These are phyloP conservation scores for Ambispora gerdemannii DNA, from an alignment of 192 early-diverging fungal genomes.

Conservation along the genomic window DNA sequence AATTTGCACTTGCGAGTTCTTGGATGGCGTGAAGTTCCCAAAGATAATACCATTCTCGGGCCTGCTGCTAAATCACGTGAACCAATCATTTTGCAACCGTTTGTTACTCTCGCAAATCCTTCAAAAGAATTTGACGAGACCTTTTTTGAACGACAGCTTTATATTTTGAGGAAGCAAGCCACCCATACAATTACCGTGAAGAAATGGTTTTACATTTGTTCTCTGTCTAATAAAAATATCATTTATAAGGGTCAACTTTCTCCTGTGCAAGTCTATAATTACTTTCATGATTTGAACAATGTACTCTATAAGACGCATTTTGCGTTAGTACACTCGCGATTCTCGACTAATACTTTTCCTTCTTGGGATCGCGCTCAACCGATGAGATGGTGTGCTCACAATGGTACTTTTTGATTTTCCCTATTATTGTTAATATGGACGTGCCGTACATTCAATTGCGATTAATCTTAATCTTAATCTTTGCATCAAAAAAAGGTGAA, in stretches of 20 bases:
- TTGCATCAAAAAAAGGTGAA: slow-evolving; percentile 76
- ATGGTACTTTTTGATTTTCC: slow-evolving; percentile 61
- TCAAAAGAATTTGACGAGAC: slow-evolving; percentile 47
- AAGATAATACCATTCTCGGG: slow-evolving; percentile 83
- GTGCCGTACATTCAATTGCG: neutral
- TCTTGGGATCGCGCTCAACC: slow-evolving; percentile 99
- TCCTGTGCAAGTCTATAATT: slow-evolving; percentile 90
- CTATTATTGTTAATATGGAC: neutral
- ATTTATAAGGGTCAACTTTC: slow-evolving; percentile 97
- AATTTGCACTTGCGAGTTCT: slow-evolving; percentile 71
- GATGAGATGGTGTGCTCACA: slow-evolving; percentile 97
- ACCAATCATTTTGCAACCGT: slow-evolving; percentile 90
- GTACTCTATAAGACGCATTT: slow-evolving; percentile 83
- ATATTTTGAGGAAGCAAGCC: slow-evolving; percentile 85
- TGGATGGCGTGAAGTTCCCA: slow-evolving; percentile 89
- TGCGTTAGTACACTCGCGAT: slow-evolving; percentile 96
- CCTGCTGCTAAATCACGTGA: slow-evolving; percentile 86
- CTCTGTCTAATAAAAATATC: slow-evolving; percentile 88
- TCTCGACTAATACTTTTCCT: slow-evolving; percentile 99
- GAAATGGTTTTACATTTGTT: slow-evolving; percentile 98
- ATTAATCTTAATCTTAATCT: neutral
- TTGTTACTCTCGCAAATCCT: slow-evolving; percentile 63
- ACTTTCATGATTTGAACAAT: slow-evolving; percentile 88
- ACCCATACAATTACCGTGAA: slow-evolving; percentile 80
- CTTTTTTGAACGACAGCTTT: slow-evolving; percentile 82